These are phyloP conservation scores for Staphylotrichum tortipilum DNA, from an alignment of 495 filamentous ascomycete genomes.

Conservation along the genomic window DNA sequence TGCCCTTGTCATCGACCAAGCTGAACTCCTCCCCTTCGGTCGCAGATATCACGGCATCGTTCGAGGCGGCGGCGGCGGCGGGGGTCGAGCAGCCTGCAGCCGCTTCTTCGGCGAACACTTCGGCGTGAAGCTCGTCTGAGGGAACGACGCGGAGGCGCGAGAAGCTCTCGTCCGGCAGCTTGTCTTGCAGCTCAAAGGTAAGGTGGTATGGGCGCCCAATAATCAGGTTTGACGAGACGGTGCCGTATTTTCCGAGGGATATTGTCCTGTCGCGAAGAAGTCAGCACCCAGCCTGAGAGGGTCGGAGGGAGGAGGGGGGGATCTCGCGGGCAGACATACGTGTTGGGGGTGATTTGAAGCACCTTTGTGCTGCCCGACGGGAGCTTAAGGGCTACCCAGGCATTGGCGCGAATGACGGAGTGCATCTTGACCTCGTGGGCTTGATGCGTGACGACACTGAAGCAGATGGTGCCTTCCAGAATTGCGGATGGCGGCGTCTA, in stretches of 20 bases:
- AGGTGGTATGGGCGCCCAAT: conserved; percentile 82
- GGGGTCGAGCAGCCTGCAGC: conserved; percentile 28
- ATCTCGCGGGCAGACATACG: conserved; percentile 45
- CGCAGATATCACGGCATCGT: conserved; percentile 23
- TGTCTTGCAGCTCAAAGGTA: conserved; percentile 80
- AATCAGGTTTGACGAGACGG: conserved; percentile 75
- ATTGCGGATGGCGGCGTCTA: background rate
- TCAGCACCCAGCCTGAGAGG: background rate
- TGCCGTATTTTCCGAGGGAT: conserved; percentile 81
- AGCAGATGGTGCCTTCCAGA: too few relatives aligned
- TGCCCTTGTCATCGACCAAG: conserved; percentile 39
- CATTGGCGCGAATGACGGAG: conserved; percentile 50
- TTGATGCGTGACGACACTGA: too few relatives aligned
- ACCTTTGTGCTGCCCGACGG: conserved; percentile 60
- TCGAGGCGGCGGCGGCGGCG: conserved; percentile 24
- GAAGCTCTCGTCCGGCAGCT: conserved; percentile 43
- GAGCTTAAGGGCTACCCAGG: conserved; percentile 57
- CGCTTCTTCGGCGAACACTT: conserved; percentile 54
- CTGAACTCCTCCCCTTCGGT: conserved; percentile 31
- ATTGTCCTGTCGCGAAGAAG: conserved; percentile 50
- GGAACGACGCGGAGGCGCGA: conserved; percentile 69
- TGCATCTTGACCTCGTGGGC: conserved; percentile 27
- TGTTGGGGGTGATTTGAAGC: conserved; percentile 60
- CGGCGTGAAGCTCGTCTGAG: conserved; percentile 71
- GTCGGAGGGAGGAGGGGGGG: background rate